Percentiles rank a stretch among this genome's conserved stretches.
These are phyloP conservation scores for Puccinia coronata DNA, from an alignment of 1,284 basidiomycete genomes.

Conservation along the genomic window DNA sequence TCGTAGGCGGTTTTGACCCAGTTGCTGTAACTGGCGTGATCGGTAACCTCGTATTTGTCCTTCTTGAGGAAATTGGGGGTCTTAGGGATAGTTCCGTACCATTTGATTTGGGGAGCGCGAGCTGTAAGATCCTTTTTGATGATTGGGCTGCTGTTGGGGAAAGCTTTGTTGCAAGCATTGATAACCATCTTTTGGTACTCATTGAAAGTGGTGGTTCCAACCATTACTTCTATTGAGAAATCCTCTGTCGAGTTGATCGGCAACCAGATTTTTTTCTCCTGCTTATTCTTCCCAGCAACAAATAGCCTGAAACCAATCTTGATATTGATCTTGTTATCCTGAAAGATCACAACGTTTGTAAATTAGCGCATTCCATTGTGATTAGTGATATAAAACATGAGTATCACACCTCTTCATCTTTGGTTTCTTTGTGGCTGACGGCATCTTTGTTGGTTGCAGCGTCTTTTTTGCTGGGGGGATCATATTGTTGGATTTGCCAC, in stretches of 20 bases:
- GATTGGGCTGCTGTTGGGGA: background rate
- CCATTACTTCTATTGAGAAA: background rate
- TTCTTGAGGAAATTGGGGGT: background rate
- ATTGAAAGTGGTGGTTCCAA: background rate
- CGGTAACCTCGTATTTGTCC: background rate
- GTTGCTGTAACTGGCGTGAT: background rate
- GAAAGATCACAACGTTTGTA: no score
- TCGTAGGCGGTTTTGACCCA: background rate
- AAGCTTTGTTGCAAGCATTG: background rate
- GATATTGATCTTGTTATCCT: no score
- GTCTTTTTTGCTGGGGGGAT: no score
- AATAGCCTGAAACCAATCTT: background rate
- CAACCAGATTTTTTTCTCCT: background rate
- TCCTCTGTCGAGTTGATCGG: background rate
- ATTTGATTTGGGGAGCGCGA: background rate
- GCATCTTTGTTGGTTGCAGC: no score
- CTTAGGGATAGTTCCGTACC: background rate
- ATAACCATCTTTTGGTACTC: background rate
- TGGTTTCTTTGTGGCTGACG: no score
- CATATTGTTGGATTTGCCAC: no score
- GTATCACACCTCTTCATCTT: no score
- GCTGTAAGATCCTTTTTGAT: background rate
- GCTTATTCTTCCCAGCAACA: background rate
- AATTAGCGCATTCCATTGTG: no score
- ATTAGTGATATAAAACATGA: no score